Base-by-base conservation (phyloP, 495 filamentous ascomycete genomes). In the Choiromyces venosus region DNA sequence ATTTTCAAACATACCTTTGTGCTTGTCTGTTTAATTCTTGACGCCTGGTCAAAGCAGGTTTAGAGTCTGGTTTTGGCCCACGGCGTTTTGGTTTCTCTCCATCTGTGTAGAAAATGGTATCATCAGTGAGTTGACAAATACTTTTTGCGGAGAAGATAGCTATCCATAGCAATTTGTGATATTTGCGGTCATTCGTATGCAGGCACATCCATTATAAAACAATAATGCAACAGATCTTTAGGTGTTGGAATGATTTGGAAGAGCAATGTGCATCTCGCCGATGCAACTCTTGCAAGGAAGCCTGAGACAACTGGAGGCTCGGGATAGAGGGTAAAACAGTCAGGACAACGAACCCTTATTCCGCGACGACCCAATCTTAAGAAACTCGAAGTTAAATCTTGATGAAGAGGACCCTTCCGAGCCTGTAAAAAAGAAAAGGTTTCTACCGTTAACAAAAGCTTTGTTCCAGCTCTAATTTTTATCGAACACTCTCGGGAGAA, bases 1-100 rank as follows among this genome's bases (percentile, higher is more conserved):
- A 33, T 25, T 25, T 16, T 37, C 18, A 71, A 40, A 72, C 81
- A 78, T 89, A 95, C 94, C 94, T 90, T 83, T 99, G 95, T 37
- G 95, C 95, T 84, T 97, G 94, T 70, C 95, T 88, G 81, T 99
- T 99, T 66, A 97, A 83, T 80, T 99, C 95, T 79, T 99, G 95
- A 66, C 94, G 87, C 52, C 94, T 86, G n/a, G 94, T 99, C 76
- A 96, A 83, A 66, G 95, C 93, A 5, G 95, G 95, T 78, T 97
- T 97, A 84, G 92, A 96, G 82, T 98, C 95, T 37, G 95, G 95
- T 78, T 99, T 99, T 0, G 95, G 95, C 3, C 95, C 95, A 79
- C 95, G 88, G 71, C 92, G 88, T 83, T 99, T 99, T 5, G 92
- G 89, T 35, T 91, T 86, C 77, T 95, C 89, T 21, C 94, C 94